Evolutionary conservation across 176 grass and related monocot genomes (phyloP), one percentile per base, ranked within the genome.

Genomic region (Carex pumila): DNA sequence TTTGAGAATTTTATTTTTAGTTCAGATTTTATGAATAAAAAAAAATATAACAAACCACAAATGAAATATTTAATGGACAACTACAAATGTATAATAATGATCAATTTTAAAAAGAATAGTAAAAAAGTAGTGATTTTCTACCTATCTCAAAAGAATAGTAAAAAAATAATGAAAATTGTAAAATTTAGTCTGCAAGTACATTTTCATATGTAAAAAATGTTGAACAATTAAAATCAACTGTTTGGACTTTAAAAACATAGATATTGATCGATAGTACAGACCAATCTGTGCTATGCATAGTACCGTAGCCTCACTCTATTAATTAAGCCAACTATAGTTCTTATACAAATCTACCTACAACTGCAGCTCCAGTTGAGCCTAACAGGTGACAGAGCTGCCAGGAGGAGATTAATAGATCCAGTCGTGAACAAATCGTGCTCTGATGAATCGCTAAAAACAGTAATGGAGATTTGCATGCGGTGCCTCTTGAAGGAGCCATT

Each of bases 391-490:
- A 91, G 88, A 54, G 49, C 81, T 39, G 87, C 86, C 8, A 90
- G 89, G 81, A 93, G 87, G 84, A 91, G 89, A 59, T 87, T 99
- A 13, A 89, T 83, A 8, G 96, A 95, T 78, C 88, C 88, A 1
- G 85, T 29, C 0, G 87, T 95, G 71, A 92, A 75, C 69, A 94
- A 92, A 70, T 89, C 71, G 0, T 93, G 89, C 79, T 93, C 87
- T 0, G 91, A 99, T 3, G 91, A 99, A 56, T 99, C 93, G 3
- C 65, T 99, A 64, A 95, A 85, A 61, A 99, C 96, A 0, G 90
- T 95, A 6, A 90, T 93, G 87, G 91, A 93, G 87, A 95, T 95
- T 77, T 99, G 96, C 81, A 86, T 90, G 75, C 84, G 96, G 71
- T 99, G 93, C 70, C 87, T 95, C 6, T 88, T 90, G 34, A 99